Conservation (phyloP, 345 rosid genomes). For the Garcia nutans region DNA sequence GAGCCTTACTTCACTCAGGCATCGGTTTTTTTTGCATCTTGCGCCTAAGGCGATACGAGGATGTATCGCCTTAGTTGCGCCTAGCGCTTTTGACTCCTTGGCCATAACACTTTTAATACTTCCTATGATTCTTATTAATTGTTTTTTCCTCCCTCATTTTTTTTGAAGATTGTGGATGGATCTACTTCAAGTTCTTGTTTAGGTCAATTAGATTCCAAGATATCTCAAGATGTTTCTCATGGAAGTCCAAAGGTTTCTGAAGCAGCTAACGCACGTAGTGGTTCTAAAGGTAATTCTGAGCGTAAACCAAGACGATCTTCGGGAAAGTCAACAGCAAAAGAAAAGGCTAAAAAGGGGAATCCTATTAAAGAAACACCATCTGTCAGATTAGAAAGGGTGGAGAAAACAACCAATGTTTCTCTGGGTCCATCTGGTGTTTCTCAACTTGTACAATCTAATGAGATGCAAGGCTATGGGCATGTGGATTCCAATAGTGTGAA, state of each 20-base stretch:
- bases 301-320: constrained; percentile 71
- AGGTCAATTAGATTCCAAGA: constrained; percentile 43
- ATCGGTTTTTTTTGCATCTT: no score
- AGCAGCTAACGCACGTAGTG: constrained; percentile 29
- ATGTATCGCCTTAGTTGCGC: no score
- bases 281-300: constrained; percentile 56
- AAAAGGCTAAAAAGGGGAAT: constrained; percentile 54
- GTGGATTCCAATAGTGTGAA: constrained; percentile 42
- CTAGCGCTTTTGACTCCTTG: no score
- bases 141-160: constrained; percentile 12
- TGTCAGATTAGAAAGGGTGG: constrained; percentile 49
- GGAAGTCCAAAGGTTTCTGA: constrained; percentile 44
- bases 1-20: no score
- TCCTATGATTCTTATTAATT: neutral
- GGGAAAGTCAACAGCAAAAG: constrained; percentile 57
- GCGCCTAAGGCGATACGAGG: no score
- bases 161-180: constrained; percentile 52
- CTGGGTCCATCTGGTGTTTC: constrained; percentile 42
- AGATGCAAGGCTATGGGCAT: constrained; percentile 54
- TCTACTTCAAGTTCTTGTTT: constrained; percentile 52
- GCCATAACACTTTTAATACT: neutral
- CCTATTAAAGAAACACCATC: constrained; percentile 43
- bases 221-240: constrained; percentile 32
- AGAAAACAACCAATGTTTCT: constrained; percentile 40
- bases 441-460: constrained; percentile 57